phyloP scores from a whole-genome alignment of 1,139 yeast genomes.

The Lodderomyces oxycetoniae region DNA sequence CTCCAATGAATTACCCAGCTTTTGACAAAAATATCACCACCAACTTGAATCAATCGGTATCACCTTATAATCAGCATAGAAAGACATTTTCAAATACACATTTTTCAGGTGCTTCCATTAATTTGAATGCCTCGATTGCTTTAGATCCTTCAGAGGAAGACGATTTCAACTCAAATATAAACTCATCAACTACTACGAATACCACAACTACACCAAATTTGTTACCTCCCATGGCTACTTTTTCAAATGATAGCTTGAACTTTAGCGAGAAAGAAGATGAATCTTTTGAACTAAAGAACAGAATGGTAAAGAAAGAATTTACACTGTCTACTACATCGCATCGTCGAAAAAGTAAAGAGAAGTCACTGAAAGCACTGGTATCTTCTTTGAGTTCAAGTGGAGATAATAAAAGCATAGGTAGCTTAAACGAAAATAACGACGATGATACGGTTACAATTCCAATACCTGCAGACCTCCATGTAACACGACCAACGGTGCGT shows the following conservation, averaged over 20 bases:
- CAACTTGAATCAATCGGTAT: slow-evolving; percentile 13
- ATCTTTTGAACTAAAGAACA: too few species aligned
- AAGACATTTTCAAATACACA: slow-evolving; percentile 7
- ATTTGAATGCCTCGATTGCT: slow-evolving; percentile 1
- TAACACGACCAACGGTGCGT: slow-evolving; percentile 14
- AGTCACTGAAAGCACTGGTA: slow-evolving; percentile 3
- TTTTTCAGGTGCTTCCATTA: slow-evolving; percentile 1
- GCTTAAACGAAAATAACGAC: slow-evolving; percentile 3
- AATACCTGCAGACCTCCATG: slow-evolving; percentile 13
- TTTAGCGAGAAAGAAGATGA: too few species aligned
- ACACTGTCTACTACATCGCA: too few species aligned
- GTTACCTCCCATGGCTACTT: slow-evolving; percentile 41
- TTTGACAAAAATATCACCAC: slow-evolving; percentile 11
- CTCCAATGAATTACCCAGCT: slow-evolving; percentile 5
- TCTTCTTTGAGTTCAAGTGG: slow-evolving; percentile 1
- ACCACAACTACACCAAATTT: slow-evolving; percentile 17
- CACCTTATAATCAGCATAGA: slow-evolving; percentile 19
- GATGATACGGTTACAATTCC: slow-evolving; percentile 15
- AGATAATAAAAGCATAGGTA: slow-evolving; percentile 1
- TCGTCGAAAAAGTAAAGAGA: too few species aligned
- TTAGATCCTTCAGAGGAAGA: background rate
- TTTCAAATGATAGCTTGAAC: slow-evolving; percentile 11
- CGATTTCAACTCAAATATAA: background rate
- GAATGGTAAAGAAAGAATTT: too few species aligned
- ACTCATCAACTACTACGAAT: background rate